Evolutionary conservation across 2,329 filamentous ascomycete species (phyloP), one percentile per base, ranked within the genome.

Genomic region (Alternaria metachromatica): DNA sequence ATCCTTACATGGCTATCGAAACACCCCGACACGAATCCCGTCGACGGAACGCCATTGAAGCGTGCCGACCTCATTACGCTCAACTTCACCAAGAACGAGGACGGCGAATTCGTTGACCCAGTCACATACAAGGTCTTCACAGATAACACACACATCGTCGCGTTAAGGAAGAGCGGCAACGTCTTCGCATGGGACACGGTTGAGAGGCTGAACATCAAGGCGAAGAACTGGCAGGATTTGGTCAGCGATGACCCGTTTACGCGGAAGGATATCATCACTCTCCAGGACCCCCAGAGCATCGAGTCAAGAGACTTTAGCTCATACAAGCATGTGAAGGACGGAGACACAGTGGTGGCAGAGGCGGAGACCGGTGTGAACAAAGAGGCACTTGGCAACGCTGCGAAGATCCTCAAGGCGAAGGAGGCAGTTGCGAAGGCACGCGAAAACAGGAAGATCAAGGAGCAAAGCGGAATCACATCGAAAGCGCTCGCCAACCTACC

Each of bases 91-190:
- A 94, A 95, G 79, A 99, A 98, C 80, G 92, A 94, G 57, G 91
- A 94, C 65, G 92, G 89, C 57, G 96, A 98, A 73, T 92, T 96
- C 74, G 93, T 98, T 67, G 96, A 99, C 75, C 96, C 96, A 0
- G 95, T 99, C 50, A 97, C 94, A 0, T 98, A 92, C 85, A 99
- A 99, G 80, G 92, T 97, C 45, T 93, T 99, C 75, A 99, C 96
- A 50, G 94, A 99, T 79, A 98, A 98, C 80, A 98, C 96, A 5
- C 96, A 98, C 80, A 93, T 99, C 62, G 93, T 98, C 49, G 95
- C 94, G 15, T 86, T 99, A 67, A 87, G 89, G 61, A 91, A 86
- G 59, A 95, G 94, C 62, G 95, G 95, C 54, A 99, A 99, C 81
- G 96, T 97, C 5, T 99, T 98, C 78, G 90, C 94, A 1, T 97